Evolutionary conservation across 805 yeast species (phyloP).

Genomic region (Candida stauntonica): DNA sequence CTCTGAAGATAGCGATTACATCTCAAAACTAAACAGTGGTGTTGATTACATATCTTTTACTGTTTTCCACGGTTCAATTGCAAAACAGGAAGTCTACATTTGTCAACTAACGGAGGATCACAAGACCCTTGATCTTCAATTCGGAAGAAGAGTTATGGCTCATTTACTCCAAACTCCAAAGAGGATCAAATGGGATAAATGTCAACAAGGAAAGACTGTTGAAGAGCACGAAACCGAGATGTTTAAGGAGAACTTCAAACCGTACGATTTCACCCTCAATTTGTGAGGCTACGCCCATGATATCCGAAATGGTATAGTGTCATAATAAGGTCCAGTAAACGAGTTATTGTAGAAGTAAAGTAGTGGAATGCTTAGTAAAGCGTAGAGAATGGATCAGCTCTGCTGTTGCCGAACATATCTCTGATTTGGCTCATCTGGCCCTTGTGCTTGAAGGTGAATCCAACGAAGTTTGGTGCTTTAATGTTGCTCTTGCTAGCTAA

Average conservation of each 20-base stretch:
- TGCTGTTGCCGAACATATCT: constrained; percentile 23
- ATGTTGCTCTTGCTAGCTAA: constrained; percentile 63
- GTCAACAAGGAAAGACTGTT: constrained; percentile 57
- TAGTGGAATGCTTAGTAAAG: too few species aligned
- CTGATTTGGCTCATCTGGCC: constrained; percentile 28
- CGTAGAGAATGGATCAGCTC: constrained; percentile 28
- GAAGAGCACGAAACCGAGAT: constrained; percentile 60
- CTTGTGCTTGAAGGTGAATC: constrained; percentile 91
- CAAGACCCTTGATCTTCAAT: constrained; percentile 64
- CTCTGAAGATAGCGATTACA: constrained; percentile 25
- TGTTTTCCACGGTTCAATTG: constrained; percentile 30
- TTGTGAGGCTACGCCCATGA: constrained; percentile 4
- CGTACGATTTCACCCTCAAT: constrained; percentile 46
- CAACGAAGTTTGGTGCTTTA: constrained; percentile 73
- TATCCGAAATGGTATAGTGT: too few species aligned
- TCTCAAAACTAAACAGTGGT: constrained; percentile 26
- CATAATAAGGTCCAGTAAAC: too few species aligned
- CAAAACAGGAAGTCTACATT: constrained; percentile 29
- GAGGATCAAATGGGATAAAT: constrained; percentile 71
- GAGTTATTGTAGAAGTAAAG: too few species aligned
- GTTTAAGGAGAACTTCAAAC: constrained; percentile 53
- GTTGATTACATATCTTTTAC: constrained; percentile 30
- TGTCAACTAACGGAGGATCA: constrained; percentile 26
- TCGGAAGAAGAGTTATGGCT: constrained; percentile 79
- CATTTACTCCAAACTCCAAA: constrained; percentile 54